These are phyloP conservation scores for Globisporangium perplexum DNA, from an alignment of 352 stramenopile genomes.

Conservation along the genomic window DNA sequence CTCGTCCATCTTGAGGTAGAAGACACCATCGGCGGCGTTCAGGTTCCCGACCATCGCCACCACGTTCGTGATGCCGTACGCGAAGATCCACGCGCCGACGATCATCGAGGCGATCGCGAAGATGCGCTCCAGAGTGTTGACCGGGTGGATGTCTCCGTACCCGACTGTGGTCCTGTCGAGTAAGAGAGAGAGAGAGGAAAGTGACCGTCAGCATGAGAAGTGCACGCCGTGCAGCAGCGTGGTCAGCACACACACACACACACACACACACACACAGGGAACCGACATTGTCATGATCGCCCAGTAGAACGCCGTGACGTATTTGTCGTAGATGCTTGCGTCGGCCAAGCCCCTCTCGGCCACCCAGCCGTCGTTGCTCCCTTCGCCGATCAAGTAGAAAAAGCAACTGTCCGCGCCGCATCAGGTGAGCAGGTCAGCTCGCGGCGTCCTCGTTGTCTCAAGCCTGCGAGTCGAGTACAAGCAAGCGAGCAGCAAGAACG, in stretches of 20 bases:
- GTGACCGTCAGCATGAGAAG: neutral
- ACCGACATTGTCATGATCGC: constrained; percentile 67
- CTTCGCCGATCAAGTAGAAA: constrained; percentile 45
- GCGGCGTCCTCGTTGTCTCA: neutral
- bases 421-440: neutral
- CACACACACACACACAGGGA: neutral
- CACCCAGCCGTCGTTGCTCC: constrained; percentile 38
- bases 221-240: neutral
- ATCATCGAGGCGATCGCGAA: constrained; percentile 76
- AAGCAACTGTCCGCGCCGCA: constrained; percentile 24
- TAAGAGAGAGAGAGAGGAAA: neutral
- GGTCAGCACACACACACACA: neutral
- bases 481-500: neutral
- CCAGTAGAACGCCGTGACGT: constrained; percentile 64
- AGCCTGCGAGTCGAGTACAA: neutral
- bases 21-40: constrained; percentile 54
- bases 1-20: constrained; percentile 69
- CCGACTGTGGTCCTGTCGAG: constrained; percentile 40
- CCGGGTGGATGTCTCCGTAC: constrained; percentile 42
- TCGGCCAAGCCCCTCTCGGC: constrained; percentile 26
- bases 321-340: constrained; percentile 20
- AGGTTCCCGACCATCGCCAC: constrained; percentile 69
- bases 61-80: constrained; percentile 80
- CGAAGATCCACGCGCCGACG: constrained; percentile 60
- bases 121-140: constrained; percentile 48